Conservation (phyloP, 441 rosid species). For the Pelargonium australe region DNA sequence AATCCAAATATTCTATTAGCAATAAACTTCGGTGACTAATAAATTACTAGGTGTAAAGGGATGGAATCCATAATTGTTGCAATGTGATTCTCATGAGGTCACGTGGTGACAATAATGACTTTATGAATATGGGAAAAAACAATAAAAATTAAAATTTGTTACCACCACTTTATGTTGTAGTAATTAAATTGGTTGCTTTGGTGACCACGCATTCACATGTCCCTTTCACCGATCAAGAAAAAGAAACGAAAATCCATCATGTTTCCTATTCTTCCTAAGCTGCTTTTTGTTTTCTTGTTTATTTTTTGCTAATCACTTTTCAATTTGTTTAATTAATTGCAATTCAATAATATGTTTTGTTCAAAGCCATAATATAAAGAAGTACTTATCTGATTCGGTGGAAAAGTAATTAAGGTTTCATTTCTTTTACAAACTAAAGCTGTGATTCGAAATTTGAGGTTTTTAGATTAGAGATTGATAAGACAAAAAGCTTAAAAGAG, state of each 20-base stretch:
- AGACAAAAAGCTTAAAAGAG: too few species aligned
- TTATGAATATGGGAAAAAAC: constrained; percentile 36
- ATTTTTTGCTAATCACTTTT: background rate
- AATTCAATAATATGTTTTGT: too few species aligned
- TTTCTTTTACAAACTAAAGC: background rate
- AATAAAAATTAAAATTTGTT: constrained; percentile 5
- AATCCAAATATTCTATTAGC: too few species aligned
- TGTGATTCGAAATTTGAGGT: background rate
- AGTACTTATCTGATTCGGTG: background rate
- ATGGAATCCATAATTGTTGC: constrained; percentile 38
- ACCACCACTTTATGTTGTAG: too few species aligned
- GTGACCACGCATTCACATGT: constrained; percentile 32
- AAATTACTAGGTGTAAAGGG: constrained; percentile 24
- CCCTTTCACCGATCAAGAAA: constrained; percentile 30
- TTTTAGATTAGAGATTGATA: too few species aligned
- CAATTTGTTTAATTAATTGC: too few species aligned
- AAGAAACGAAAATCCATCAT: constrained; percentile 19
- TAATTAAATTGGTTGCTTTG: constrained; percentile 12
- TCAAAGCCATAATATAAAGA: too few species aligned
- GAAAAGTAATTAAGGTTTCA: background rate
- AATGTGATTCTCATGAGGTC: constrained; percentile 41
- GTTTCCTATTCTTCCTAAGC: constrained; percentile 2
- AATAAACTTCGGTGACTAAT: too few species aligned
- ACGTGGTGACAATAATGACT: constrained; percentile 59
- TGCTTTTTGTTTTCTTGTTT: background rate